These are phyloP conservation scores for Pichia insulana DNA, from an alignment of 805 yeast genomes.

Conservation along the genomic window DNA sequence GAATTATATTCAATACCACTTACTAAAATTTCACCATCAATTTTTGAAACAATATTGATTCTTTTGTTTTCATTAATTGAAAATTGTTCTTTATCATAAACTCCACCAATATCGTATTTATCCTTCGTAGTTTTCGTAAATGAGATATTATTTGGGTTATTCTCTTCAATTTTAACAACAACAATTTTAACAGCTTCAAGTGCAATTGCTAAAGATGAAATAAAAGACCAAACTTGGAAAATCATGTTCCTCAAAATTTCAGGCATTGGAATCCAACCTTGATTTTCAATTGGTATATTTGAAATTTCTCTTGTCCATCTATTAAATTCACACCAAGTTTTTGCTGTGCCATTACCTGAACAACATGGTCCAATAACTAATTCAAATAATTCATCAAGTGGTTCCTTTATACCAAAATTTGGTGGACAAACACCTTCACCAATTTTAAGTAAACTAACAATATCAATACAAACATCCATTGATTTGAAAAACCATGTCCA, in stretches of 20 bases:
- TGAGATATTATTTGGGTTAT: background rate
- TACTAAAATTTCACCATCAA: conserved; percentile 3
- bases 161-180: background rate
- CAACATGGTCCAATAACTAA: conserved; percentile 20
- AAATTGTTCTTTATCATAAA: background rate
- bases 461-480: conserved; percentile 21
- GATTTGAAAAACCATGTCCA: conserved; percentile 10
- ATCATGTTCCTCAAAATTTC: conserved; percentile 5
- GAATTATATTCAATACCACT: conserved; percentile 2
- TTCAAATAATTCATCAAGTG: conserved; percentile 13
- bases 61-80: background rate
- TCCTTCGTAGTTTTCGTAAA: background rate
- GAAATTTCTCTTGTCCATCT: conserved; percentile 12
- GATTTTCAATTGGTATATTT: conserved; percentile 24
- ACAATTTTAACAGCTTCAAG: conserved; percentile 2
- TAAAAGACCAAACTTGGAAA: conserved; percentile 4
- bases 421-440: conserved; percentile 30
- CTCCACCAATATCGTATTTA: conserved; percentile 3
- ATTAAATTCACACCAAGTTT: conserved; percentile 13
- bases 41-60: background rate
- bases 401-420: background rate
- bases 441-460: conserved; percentile 30
- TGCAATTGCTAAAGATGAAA: conserved; percentile 2
- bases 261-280: conserved; percentile 32
- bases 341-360: conserved; percentile 10